Evolutionary conservation across 352 stramenopile genomes (phyloP).

Genomic region (Achlya hypogyna): DNA sequence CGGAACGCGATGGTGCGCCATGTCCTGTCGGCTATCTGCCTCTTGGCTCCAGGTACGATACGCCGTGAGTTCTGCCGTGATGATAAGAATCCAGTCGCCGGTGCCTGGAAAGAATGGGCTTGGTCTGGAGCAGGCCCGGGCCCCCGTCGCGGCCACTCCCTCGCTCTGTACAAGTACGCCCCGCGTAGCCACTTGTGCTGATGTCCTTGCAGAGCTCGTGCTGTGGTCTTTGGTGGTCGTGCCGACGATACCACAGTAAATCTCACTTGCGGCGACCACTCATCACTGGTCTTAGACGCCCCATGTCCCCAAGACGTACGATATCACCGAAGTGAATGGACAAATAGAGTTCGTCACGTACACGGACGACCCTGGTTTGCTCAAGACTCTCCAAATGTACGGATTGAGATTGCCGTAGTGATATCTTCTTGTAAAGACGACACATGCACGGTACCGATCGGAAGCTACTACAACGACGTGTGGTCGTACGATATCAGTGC

Average conservation of each 20-base stretch:
- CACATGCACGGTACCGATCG: slow-evolving; percentile 53
- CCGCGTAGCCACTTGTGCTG: slow-evolving; percentile 24
- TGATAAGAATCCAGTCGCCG: neutral
- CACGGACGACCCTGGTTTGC: slow-evolving; percentile 54
- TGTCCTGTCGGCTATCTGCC: neutral
- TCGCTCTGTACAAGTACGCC: slow-evolving; percentile 76
- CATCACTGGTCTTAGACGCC: neutral
- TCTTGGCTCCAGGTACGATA: neutral
- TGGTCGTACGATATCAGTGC: slow-evolving; percentile 92
- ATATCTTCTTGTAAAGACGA: slow-evolving; percentile 37
- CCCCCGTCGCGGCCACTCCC: slow-evolving; percentile 73
- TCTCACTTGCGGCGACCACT: neutral
- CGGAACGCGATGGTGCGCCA: neutral
- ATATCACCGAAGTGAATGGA: slow-evolving; percentile 69
- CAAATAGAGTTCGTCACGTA: slow-evolving; percentile 84
- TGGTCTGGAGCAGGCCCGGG: slow-evolving; percentile 53
- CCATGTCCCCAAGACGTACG: slow-evolving; percentile 90
- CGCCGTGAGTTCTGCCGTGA: too few relatives aligned
- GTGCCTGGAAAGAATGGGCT: slow-evolving; percentile 80
- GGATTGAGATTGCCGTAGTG: slow-evolving; percentile 30
- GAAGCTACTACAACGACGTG: slow-evolving; percentile 92
- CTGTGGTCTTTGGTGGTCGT: slow-evolving; percentile 89
- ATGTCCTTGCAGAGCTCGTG: neutral
- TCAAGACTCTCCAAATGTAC: slow-evolving; percentile 4
- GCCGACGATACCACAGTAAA: slow-evolving; percentile 78